Evolutionary conservation across 2,329 filamentous ascomycete species (phyloP).

Genomic region (Trichophyton benhamiae): DNA sequence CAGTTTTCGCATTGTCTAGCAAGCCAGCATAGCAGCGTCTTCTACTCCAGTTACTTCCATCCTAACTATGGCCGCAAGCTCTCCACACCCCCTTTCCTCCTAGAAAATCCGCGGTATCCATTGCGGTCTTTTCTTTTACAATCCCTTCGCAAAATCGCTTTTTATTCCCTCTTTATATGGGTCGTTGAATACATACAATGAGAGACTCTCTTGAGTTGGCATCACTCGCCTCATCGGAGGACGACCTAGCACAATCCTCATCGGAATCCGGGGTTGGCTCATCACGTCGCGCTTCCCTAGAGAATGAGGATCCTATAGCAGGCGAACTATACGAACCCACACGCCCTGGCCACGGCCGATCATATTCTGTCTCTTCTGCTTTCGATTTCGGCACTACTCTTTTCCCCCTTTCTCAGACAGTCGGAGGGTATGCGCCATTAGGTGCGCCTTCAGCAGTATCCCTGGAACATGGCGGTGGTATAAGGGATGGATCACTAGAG

Average conservation of each 20-base stretch:
- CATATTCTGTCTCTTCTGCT: slow-evolving; percentile 80
- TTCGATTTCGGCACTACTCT: slow-evolving; percentile 93
- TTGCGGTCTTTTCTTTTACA: background rate
- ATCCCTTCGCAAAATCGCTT: background rate
- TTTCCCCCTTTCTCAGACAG: slow-evolving; percentile 78
- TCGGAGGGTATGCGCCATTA: slow-evolving; percentile 71
- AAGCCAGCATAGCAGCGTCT: background rate
- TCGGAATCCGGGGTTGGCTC: slow-evolving; percentile 76
- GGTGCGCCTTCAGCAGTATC: slow-evolving; percentile 55
- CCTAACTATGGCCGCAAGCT: background rate
- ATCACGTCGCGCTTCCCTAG: slow-evolving; percentile 80
- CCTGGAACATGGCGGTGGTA: slow-evolving; percentile 42
- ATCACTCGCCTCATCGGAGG: slow-evolving; percentile 73
- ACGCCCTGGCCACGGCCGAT: slow-evolving; percentile 46
- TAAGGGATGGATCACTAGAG: slow-evolving; percentile 72
- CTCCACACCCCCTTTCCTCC: background rate
- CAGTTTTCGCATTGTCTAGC: background rate
- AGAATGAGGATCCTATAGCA: slow-evolving; percentile 67
- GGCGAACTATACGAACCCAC: slow-evolving; percentile 37
- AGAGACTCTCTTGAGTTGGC: slow-evolving; percentile 95
- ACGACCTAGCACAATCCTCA: slow-evolving; percentile 52
- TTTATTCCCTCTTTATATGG: background rate
- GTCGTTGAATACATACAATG: background rate
- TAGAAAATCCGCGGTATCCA: background rate
- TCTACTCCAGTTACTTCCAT: background rate